phyloP scores from a whole-genome alignment of 2,329 filamentous ascomycete genomes.

The Dactylellina leptospora region DNA sequence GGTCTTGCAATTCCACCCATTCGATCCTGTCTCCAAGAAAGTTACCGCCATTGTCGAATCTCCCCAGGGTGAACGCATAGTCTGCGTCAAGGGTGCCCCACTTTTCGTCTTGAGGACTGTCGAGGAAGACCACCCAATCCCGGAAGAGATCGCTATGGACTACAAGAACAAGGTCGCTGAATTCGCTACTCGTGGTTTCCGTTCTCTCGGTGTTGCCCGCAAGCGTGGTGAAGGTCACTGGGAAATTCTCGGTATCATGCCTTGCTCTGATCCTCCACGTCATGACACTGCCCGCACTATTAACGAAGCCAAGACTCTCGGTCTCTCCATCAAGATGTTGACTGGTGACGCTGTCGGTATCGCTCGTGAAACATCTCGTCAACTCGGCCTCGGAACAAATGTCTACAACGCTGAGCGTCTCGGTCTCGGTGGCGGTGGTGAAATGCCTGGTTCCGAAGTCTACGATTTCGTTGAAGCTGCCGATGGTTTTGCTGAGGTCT shows the following conservation, averaged over 20 bases:
- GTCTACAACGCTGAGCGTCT: slow-evolving; percentile 93
- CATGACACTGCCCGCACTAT: slow-evolving; percentile 91
- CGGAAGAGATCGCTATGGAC: slow-evolving; percentile 77
- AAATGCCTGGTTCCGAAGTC: slow-evolving; percentile 91
- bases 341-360: slow-evolving; percentile 95
- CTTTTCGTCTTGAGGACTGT: slow-evolving; percentile 87
- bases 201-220: slow-evolving; percentile 90
- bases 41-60: slow-evolving; percentile 84
- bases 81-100: slow-evolving; percentile 90
- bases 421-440: slow-evolving; percentile 86
- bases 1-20: slow-evolving; percentile 83
- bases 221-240: slow-evolving; percentile 82
- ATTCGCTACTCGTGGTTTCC: slow-evolving; percentile 91
- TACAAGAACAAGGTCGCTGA: slow-evolving; percentile 94
- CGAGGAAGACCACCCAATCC: slow-evolving; percentile 82
- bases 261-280: slow-evolving; percentile 88
- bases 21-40: slow-evolving; percentile 94
- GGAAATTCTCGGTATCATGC: slow-evolving; percentile 95
- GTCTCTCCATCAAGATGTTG: slow-evolving; percentile 94
- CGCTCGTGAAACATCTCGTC: slow-evolving; percentile 87
- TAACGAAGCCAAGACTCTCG: slow-evolving; percentile 85
- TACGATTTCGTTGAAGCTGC: slow-evolving; percentile 96
- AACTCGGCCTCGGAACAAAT: slow-evolving; percentile 90
- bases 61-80: slow-evolving; percentile 81
- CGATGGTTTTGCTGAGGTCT: slow-evolving; percentile 93